These are phyloP conservation scores for Chaetoceros tenuissimus DNA, from an alignment of 108 stramenopile genomes.

Conservation along the genomic window DNA sequence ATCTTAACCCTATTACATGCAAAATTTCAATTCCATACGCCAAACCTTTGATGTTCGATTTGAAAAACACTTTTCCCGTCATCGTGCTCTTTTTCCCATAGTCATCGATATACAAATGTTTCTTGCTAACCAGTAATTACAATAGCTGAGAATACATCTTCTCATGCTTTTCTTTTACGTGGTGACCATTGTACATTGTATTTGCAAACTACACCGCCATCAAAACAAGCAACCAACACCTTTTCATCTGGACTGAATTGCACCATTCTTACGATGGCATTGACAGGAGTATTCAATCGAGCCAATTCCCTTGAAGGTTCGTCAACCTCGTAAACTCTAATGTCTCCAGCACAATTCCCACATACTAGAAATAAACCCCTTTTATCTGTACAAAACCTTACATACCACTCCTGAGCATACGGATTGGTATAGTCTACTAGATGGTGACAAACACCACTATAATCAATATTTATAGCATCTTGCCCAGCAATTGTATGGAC, in stretches of 20 bases:
- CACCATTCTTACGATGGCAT: slow-evolving; percentile 38
- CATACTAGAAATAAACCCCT: slow-evolving; percentile 37
- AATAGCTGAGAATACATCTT: no score
- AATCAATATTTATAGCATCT: slow-evolving; percentile 15
- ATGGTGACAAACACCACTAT: background rate
- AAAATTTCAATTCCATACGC: no score
- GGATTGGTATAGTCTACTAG: slow-evolving; percentile 14
- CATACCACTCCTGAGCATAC: slow-evolving; percentile 53
- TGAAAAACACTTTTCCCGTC: no score
- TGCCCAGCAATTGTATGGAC: slow-evolving; percentile 2
- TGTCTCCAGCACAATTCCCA: slow-evolving; percentile 58
- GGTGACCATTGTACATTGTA: no score
- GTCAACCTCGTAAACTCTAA: slow-evolving; percentile 64
- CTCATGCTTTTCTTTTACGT: no score
- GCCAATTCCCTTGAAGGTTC: slow-evolving; percentile 1
- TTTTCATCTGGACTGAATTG: slow-evolving; percentile 47
- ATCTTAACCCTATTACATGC: no score
- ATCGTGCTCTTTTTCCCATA: no score
- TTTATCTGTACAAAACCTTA: slow-evolving; percentile 50
- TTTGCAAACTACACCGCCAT: slow-evolving; percentile 47
- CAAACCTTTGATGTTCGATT: no score
- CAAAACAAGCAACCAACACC: slow-evolving; percentile 40
- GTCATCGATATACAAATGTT: no score
- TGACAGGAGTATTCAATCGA: slow-evolving; percentile 3
- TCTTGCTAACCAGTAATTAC: no score